phyloP scores from a whole-genome alignment of 306 rosid genomes.

The Pueraria montana region DNA sequence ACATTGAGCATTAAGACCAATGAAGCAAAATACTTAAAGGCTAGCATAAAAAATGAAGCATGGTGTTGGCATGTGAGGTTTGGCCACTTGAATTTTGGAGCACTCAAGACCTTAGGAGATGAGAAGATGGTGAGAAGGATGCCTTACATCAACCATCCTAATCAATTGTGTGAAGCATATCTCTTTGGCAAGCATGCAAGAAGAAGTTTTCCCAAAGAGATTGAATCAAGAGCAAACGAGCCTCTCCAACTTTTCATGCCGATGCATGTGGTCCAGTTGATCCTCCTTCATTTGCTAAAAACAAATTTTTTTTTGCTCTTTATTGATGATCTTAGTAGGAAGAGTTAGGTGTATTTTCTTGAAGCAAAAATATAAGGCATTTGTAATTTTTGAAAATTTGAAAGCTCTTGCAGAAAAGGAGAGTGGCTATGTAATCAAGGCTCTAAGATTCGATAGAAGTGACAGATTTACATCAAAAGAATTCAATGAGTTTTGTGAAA shows the following conservation, averaged over 20 bases:
- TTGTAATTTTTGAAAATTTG: not conserved
- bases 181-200: not conserved
- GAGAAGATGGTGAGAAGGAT: not conserved
- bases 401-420: not conserved
- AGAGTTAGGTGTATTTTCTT: not conserved
- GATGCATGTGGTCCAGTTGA: not conserved
- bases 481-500: not conserved
- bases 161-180: not conserved
- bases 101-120: not conserved
- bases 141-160: not conserved
- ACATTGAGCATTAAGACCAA: not conserved
- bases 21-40: not conserved
- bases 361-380: not conserved
- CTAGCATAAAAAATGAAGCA: not conserved
- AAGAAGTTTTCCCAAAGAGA: not conserved
- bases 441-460: not conserved
- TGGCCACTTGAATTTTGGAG: not conserved
- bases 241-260: not conserved
- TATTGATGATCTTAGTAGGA: not conserved
- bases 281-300: not conserved
- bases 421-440: not conserved
- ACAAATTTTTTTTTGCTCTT: too few relatives aligned
- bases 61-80: not conserved
- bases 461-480: not conserved
- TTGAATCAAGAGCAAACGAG: not conserved